Evolutionary conservation across 2,329 filamentous ascomycete species (phyloP), one percentile per base, ranked within the genome.

Genomic region (Phaeosphaeriaceae sp.): DNA sequence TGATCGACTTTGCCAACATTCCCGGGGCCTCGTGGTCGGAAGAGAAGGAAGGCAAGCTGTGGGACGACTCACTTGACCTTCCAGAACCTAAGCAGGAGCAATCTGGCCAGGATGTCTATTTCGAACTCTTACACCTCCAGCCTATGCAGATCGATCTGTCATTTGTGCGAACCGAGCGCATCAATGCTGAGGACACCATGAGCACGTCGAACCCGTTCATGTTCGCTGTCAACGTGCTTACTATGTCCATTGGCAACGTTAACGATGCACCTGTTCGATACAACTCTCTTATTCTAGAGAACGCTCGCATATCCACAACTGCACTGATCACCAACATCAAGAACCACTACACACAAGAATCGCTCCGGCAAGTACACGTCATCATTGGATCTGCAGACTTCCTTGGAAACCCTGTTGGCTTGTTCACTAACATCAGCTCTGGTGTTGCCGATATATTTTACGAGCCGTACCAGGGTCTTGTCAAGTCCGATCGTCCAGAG

Each of bases 401-500:
- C 82, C 81, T 99, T 5, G 94, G 94, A 30, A 99, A 99, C 64
- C 94, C 94, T 0, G 95, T 99, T 13, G 94, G 94, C 36, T 80
- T 99, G 35, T 99, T 99, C 85, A 97, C 96, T 78, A 99, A 93
- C 70, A 89, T 99, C 74, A 96, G 91, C 64, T 99, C 94, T 37
- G 94, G 95, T 63, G 90, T 99, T 44, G 92, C 90, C 16, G 94
- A 97, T 71, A 96, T 99, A 70, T 99, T 99, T 78, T 99, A 99
- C 79, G 95, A 99, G 72, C 94, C 94, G 30, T 99, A 99, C 76
- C 94, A 99, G 77, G 90, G 95, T 17, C 84, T 99, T 40, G 95
- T 99, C 72, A 90, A 96, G 81, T 96, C 92, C 0, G 94, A 99
- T 72, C 86, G 90, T 60, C 95, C 94, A 2, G 93, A 97, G 73